Base-by-base conservation (phyloP, 441 rosid genomes). In the Erodium texanum region DNA sequence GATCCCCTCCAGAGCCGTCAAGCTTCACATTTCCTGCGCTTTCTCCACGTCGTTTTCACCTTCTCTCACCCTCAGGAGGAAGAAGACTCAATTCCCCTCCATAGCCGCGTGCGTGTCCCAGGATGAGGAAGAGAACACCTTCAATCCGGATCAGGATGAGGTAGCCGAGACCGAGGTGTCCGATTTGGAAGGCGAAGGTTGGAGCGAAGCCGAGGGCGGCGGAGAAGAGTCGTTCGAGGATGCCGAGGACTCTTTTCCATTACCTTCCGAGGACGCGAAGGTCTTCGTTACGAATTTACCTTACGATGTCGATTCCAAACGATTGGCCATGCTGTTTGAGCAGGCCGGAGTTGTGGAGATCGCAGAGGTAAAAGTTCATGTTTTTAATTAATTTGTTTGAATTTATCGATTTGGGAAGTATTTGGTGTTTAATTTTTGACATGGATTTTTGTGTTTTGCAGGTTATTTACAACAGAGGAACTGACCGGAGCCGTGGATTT, bases 401-500 rank as follows among this genome's bases (percentile, higher is more conserved):
- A 22, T 48, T 24, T 12, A n/a, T 3, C 5, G 32, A 18, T 19
- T 27, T 27, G 29, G 29, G 29, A 27, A 1, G 1, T 1, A 27
- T 27, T 1, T 1, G 29, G 7, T 15, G 3, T n/a, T 29, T 27
- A 5, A 43, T 0, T 29, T 43, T 68, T 67, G 56, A 18, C 63
- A 58, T 43, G 23, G 38, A 4, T 68, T 7, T 73, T 1, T 20
- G 2, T 75, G 70, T 56, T 18, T 56, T 36, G 3, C 78, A 93
- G 98, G 92, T 93, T 73, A 85, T 93, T 68, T 90, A 89, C 81
- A 86, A 90, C 73, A 83, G 88, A 73, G 93, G 84, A 66, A 90
- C 90, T 14, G 96, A 93, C 70, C 83, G 74, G 71, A 93, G 98
- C 63, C 89, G 98, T 20, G 98, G 98, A 32, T 93, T 93, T 67